These are phyloP conservation scores for Polyrhizophydium stewartii DNA, from an alignment of 371 early-diverging fungal genomes.

Conservation along the genomic window DNA sequence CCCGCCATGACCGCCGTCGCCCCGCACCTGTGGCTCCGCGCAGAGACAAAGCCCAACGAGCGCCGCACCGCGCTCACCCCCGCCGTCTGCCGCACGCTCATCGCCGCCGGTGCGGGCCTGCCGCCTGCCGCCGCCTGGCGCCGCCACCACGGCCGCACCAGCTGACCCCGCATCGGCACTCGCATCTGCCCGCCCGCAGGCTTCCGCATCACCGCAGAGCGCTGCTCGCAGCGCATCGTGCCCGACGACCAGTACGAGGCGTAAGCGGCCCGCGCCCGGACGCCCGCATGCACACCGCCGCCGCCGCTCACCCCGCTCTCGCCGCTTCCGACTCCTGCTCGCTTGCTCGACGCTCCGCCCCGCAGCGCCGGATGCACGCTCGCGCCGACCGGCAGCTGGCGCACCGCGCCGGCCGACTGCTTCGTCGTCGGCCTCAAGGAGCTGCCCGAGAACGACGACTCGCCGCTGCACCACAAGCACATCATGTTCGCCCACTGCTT, in stretches of 20 bases:
- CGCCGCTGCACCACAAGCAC: slow-evolving; percentile 90
- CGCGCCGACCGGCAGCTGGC: slow-evolving; percentile 77
- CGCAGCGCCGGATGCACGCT: slow-evolving; percentile 74
- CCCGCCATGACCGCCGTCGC: not conserved
- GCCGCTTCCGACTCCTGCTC: too few relatives aligned
- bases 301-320: too few relatives aligned
- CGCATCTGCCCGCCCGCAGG: slow-evolving; percentile 41
- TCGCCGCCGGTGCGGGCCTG: too few relatives aligned
- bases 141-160: too few relatives aligned
- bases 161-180: too few relatives aligned
- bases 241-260: slow-evolving; percentile 81
- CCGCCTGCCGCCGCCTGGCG: too few relatives aligned
- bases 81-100: too few relatives aligned
- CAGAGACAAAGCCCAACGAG: not conserved
- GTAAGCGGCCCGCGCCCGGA: slow-evolving; percentile 50
- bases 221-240: slow-evolving; percentile 77
- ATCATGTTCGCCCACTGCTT: slow-evolving; percentile 98
- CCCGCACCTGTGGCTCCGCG: not conserved
- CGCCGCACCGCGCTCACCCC: too few relatives aligned
- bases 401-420: slow-evolving; percentile 80
- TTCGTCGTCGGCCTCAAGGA: slow-evolving; percentile 95
- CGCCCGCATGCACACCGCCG: too few relatives aligned
- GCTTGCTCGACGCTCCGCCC: slow-evolving; percentile 1
- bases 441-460: slow-evolving; percentile 87
- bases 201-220: slow-evolving; percentile 89